Conservation (phyloP, 1,284 basidiomycete genomes). For the Takashimella tepidaria region DNA sequence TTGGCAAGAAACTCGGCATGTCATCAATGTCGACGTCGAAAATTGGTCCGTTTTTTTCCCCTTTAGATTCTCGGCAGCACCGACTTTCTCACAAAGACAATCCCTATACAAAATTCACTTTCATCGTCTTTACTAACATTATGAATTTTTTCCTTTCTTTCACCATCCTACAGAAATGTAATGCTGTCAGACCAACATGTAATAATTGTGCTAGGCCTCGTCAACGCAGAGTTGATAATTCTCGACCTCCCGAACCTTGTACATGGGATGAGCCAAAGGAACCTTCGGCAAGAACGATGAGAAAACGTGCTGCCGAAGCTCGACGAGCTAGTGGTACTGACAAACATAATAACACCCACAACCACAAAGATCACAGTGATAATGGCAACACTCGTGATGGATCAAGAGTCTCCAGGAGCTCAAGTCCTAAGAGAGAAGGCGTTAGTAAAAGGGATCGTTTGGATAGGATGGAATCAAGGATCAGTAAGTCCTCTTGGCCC, state of each 20-base stretch:
- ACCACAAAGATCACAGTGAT: not conserved
- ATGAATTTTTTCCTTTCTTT: not conserved
- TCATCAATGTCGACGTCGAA: not conserved
- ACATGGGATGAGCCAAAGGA: slow-evolving; percentile 39
- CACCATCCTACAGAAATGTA: slow-evolving; percentile 35
- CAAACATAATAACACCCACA: no score
- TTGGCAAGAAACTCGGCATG: not conserved
- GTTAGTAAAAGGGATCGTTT: not conserved
- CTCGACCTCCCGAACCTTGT: slow-evolving; percentile 19
- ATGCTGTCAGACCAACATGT: slow-evolving; percentile 37
- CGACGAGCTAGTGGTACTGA: not conserved
- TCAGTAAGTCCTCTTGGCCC: not conserved
- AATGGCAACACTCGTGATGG: no score
- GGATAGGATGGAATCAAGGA: not conserved
- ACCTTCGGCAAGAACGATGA: slow-evolving; percentile 26
- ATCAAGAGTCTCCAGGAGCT: not conserved
- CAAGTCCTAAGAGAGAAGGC: not conserved
- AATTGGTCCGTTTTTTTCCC: not conserved
- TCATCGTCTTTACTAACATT: not conserved
- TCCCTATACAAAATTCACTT: not conserved
- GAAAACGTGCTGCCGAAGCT: slow-evolving; percentile 15
- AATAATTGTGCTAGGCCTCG: slow-evolving; percentile 37
- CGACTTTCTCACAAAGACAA: not conserved
- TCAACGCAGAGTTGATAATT: slow-evolving; percentile 15
- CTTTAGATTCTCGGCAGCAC: not conserved